Percentiles rank a stretch among this genome's conserved stretches.
Conservation (phyloP, 2,329 filamentous ascomycete species). For the Dactylellina leptospora region DNA sequence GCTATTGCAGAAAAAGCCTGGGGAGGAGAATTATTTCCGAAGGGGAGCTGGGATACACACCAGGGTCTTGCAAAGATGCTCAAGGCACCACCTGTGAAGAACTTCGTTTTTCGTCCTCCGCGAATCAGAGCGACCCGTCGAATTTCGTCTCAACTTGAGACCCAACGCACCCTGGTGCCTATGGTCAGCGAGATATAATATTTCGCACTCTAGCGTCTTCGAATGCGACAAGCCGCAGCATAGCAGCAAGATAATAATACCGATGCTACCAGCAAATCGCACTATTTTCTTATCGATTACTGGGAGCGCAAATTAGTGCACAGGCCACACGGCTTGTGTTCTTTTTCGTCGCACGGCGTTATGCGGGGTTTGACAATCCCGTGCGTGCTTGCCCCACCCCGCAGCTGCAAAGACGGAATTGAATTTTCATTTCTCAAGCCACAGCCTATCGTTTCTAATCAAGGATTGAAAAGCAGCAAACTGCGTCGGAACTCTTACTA, state of each 20-base stretch:
- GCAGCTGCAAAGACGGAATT: conserved; percentile 51
- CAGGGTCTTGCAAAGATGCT: conserved; percentile 35
- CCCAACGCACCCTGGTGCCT: neutral
- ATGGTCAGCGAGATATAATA: conserved; percentile 7
- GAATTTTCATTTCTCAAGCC: conserved; percentile 21
- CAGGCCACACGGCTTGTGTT: no score
- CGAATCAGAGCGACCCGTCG: conserved; percentile 5
- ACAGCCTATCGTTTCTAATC: conserved; percentile 22
- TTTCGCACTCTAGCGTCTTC: neutral
- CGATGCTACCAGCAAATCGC: conserved; percentile 1
- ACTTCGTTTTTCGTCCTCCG: conserved; percentile 28
- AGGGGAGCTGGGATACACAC: conserved; percentile 42
- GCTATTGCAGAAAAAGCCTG: conserved; percentile 52
- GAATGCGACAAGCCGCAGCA: neutral
- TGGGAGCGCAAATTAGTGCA: no score
- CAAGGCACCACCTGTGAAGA: conserved; percentile 22
- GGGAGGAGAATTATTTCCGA: conserved; percentile 46
- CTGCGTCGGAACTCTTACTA: conserved; percentile 32
- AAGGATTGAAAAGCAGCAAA: conserved; percentile 34
- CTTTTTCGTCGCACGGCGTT: conserved; percentile 14
- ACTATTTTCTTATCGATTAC: conserved; percentile 46
- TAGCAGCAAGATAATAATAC: neutral
- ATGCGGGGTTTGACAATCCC: conserved; percentile 51
- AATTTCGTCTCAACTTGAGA: conserved; percentile 9
- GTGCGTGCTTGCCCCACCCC: conserved; percentile 40